Base-by-base conservation (phyloP, 2,329 filamentous ascomycete species). In the Hymenoscyphus linearis region DNA sequence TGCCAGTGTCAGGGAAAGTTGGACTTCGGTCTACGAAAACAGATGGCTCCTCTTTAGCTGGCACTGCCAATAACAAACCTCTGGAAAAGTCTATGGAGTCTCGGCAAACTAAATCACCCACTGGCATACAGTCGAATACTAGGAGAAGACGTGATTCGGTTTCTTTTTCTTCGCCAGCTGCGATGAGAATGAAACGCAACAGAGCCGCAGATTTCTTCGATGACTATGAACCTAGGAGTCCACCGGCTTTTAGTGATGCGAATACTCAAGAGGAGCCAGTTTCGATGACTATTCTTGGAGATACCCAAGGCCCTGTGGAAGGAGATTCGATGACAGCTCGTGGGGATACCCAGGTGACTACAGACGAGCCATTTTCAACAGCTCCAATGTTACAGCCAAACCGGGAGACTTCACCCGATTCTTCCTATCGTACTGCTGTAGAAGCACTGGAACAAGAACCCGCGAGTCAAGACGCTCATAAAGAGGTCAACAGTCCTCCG, bases 181-280 rank as follows among this genome's bases (percentile, higher is more conserved):
- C 18, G 5, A 47, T 2, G 16, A 57, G 26, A 57, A 22, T 47
- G 22, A 44, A 34, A 57, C 55, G 55, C 25, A 57, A 50, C 44
- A 47, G 35, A 57, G 55, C 37, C 1, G 55, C 34, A 12, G 36
- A 57, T 12, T 57, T 57, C 12, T 57, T 57, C 26, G 44, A 50
- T 22, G 44, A 50, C 18, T 50, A 50, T 25, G 10, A 25, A 4
- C 18, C 44, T 25, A 25, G 44, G 12, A 25, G 44, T 50, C 44
- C 18, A 50, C 44, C 44, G 3, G 12, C 44, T 25, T 50, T 12
- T 13, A 50, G 44, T 18, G 44, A 50, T 50, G 18, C 25, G 6
- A 22, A 22, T 50, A 25, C 22, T 2, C 44, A 25, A 18, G 44
- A 22, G 13, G 44, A 50, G 44, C 44, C 44, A 18, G 44, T 5